phyloP scores from a whole-genome alignment of 139 green algal species.

The Axilococcus clingmanii region DNA sequence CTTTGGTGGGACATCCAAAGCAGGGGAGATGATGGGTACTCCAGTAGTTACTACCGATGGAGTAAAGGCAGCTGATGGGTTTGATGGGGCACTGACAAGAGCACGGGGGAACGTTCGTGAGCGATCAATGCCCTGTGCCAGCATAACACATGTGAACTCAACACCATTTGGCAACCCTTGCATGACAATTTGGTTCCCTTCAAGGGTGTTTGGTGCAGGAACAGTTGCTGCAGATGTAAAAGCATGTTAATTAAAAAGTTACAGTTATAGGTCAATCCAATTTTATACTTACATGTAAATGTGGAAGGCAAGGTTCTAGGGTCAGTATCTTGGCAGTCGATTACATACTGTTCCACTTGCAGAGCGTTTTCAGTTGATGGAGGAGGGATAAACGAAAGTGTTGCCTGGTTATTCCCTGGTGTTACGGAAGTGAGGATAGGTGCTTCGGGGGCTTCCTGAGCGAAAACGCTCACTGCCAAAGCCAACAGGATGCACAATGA shows the following conservation, averaged over 20 bases:
- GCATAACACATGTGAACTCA: constrained; percentile 3
- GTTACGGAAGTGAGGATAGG: constrained; percentile 3
- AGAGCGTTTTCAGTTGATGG: background rate
- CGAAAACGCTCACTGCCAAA: background rate
- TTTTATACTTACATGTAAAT: too few relatives aligned
- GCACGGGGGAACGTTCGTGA: constrained; percentile 2
- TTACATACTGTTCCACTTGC: constrained; percentile 1
- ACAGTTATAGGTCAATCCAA: too few relatives aligned
- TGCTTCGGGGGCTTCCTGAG: background rate
- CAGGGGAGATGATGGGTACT: background rate
- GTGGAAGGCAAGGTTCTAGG: too few relatives aligned
- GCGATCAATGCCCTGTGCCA: constrained; percentile 5
- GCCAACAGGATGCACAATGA: too few relatives aligned
- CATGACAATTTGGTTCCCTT: background rate
- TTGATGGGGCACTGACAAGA: constrained; percentile 2
- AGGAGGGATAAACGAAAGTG: constrained; percentile 4
- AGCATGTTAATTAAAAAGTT: too few relatives aligned
- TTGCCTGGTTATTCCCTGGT: background rate
- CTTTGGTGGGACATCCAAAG: background rate
- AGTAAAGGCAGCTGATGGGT: constrained; percentile 7
- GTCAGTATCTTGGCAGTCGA: too few relatives aligned
- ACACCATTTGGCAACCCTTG: constrained; percentile 3
- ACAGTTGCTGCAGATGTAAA: too few relatives aligned
- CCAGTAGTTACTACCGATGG: constrained; percentile 2
- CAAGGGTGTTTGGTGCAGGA: background rate